Percentiles rank a stretch among this genome's conserved stretches.
These are phyloP conservation scores for Hypoxylon rubiginosum DNA, from an alignment of 2,329 filamentous ascomycete species.

Conservation along the genomic window DNA sequence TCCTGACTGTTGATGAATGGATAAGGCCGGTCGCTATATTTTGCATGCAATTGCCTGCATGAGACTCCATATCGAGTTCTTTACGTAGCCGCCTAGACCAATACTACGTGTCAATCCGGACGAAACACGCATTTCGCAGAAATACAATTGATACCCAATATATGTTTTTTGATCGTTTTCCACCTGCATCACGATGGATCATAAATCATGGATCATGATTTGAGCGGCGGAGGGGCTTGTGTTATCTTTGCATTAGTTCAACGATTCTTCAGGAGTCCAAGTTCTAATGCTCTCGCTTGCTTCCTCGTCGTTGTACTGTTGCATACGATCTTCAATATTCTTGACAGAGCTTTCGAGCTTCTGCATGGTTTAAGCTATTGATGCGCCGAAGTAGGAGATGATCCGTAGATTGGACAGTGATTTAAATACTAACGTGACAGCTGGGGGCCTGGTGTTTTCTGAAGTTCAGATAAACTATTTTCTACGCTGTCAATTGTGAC, in stretches of 20 bases:
- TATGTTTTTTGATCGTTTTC: neutral
- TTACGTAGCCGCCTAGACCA: slow-evolving; percentile 44
- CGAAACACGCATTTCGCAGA: slow-evolving; percentile 28
- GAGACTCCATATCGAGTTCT: slow-evolving; percentile 31
- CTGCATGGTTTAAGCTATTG: neutral
- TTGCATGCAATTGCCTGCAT: slow-evolving; percentile 33
- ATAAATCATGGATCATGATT: no score
- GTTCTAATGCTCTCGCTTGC: no score
- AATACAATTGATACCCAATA: slow-evolving; percentile 52
- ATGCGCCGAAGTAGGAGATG: neutral
- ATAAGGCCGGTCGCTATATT: slow-evolving; percentile 26
- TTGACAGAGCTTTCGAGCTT: neutral
- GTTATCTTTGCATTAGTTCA: no score
- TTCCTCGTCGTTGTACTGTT: neutral
- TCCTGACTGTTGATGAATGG: slow-evolving; percentile 36
- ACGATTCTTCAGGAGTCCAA: no score
- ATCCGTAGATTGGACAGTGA: neutral
- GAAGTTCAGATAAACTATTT: no score
- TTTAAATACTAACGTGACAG: no score
- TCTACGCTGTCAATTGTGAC: no score
- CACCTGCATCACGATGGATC: neutral
- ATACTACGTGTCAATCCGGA: slow-evolving; percentile 42
- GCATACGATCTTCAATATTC: neutral
- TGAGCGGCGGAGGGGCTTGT: no score
- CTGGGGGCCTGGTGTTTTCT: no score